Base-by-base conservation (phyloP, 352 stramenopile genomes). In the Blastocystis sp. region DNA sequence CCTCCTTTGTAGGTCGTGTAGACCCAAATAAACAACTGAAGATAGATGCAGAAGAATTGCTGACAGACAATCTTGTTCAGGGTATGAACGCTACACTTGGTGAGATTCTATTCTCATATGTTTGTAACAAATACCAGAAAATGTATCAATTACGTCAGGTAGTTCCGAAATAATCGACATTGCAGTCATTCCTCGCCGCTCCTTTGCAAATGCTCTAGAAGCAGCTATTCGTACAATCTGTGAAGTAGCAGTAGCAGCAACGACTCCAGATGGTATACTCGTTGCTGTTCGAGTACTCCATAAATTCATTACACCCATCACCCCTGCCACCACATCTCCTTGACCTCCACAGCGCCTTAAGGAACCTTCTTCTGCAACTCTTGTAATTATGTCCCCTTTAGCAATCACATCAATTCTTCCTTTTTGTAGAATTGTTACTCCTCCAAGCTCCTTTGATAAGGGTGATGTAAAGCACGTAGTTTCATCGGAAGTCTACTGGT, bases 261-360 rank as follows among this genome's bases (percentile, higher is more conserved):
- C 35, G 0, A 78, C 33, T 62, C 56, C 56, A 48, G 40, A 48
- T 48, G 40, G 40, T 9, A 48, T 48, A 9, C 9, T 9, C 24
- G 24, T 40, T 53, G 37, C 66, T 7, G 56, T 62, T 13, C 51
- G 42, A 37, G 33, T 59, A 4, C 35, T 40, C 70, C 70, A 81
- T 13, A 64, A 40, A 64, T 81, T 60, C 70, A 81, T 81, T 6
- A 81, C 9, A 27, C 70, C 70, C 44, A 62, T 62, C 1, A 81
- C 70, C 15, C 95, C 95, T 9, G 93, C 93, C 37, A 97, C 90
- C 11, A 97, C 93, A 87, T 97, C 95, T 81, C 95, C 95, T 90
- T 97, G 93, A n/a, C 95, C 95, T 40, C 95, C 95, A 73, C 94
- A 97, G 1, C 95, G 93, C 19, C 95, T 91, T 19, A 93, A 92